Conservation (phyloP, 768 basidiomycete genomes). For the Phlebiopsis gigantea region DNA sequence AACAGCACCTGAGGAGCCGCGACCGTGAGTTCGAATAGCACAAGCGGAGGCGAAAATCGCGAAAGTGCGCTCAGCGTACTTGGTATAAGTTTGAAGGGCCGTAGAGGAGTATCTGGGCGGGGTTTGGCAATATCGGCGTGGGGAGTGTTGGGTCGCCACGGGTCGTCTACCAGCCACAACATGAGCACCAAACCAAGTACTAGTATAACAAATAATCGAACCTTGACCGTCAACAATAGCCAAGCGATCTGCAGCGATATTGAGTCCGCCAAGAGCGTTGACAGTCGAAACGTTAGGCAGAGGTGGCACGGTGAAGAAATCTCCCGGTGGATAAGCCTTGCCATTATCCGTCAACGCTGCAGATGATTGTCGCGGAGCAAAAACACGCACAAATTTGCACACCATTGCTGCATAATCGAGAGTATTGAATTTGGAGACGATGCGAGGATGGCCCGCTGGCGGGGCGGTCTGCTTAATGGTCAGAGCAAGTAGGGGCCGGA, state of each 20-base stretch:
- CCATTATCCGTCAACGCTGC: not conserved
- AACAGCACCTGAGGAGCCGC: constrained; percentile 34
- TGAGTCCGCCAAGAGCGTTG: constrained; percentile 77
- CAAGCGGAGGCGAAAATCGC: not conserved
- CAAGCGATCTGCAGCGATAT: constrained; percentile 69
- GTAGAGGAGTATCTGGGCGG: constrained; percentile 62
- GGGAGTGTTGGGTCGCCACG: constrained; percentile 84
- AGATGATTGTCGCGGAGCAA: not conserved
- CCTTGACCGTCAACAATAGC: constrained; percentile 87
- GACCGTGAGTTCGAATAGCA: not conserved
- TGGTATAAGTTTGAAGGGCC: constrained; percentile 84
- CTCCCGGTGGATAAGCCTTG: constrained; percentile 76
- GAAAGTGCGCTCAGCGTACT: constrained; percentile 38
- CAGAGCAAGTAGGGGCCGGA: not conserved
- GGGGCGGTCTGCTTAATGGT: constrained; percentile 60
- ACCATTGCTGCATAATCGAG: constrained; percentile 60
- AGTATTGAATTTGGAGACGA: constrained; percentile 71
- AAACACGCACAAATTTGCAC: constrained; percentile 47
- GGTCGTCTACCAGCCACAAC: constrained; percentile 52
- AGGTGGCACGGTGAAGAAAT: constrained; percentile 63
- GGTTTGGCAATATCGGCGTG: constrained; percentile 66
- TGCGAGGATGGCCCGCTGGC: constrained; percentile 57
- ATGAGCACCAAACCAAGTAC: not conserved
- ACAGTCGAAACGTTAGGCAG: constrained; percentile 78
- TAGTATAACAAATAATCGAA: constrained; percentile 22